A percentile compares a stretch with the other conserved stretches of the same genome.
These are phyloP conservation scores for Orbilia oligospora DNA, from an alignment of 2,329 filamentous ascomycete species.

Conservation along the genomic window DNA sequence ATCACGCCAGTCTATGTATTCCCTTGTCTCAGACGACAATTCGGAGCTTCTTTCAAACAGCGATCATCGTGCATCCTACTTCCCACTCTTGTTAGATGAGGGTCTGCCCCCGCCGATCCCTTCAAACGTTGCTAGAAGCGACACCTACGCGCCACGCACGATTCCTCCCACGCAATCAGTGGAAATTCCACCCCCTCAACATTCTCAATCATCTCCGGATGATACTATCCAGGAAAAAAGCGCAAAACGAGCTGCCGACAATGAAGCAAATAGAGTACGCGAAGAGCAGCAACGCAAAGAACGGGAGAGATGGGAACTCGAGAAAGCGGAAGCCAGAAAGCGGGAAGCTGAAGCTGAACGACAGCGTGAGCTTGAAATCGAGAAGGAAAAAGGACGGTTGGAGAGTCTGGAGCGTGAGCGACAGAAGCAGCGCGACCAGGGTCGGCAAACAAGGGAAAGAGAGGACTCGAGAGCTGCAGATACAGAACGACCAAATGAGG, in stretches of 20 bases:
- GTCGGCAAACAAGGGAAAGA: slow-evolving; percentile 68
- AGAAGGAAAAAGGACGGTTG: slow-evolving; percentile 71
- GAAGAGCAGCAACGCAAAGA: slow-evolving; percentile 54
- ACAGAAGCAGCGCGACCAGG: slow-evolving; percentile 66
- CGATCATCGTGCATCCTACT: slow-evolving; percentile 51
- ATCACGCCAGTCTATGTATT: slow-evolving; percentile 59
- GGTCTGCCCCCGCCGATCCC: slow-evolving; percentile 58
- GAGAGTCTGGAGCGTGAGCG: slow-evolving; percentile 61
- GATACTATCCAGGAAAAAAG: slow-evolving; percentile 55
- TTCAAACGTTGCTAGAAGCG: slow-evolving; percentile 40
- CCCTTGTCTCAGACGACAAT: slow-evolving; percentile 51
- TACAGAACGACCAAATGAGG: slow-evolving; percentile 36
- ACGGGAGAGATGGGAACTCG: slow-evolving; percentile 71
- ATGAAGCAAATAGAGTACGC: slow-evolving; percentile 53
- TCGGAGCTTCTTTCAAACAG: slow-evolving; percentile 51
- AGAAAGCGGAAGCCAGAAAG: slow-evolving; percentile 77
- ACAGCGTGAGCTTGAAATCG: slow-evolving; percentile 63
- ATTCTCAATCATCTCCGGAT: slow-evolving; percentile 36
- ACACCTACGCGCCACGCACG: slow-evolving; percentile 52
- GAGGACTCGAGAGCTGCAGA: slow-evolving; percentile 63
- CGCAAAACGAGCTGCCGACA: slow-evolving; percentile 57
- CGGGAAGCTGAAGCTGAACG: slow-evolving; percentile 71
- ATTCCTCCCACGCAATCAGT: slow-evolving; percentile 57
- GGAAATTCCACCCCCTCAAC: slow-evolving; percentile 53
- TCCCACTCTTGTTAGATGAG: slow-evolving; percentile 55